These are phyloP conservation scores for Podila clonocystis DNA, from an alignment of 192 early-diverging fungal genomes.

Conservation along the genomic window DNA sequence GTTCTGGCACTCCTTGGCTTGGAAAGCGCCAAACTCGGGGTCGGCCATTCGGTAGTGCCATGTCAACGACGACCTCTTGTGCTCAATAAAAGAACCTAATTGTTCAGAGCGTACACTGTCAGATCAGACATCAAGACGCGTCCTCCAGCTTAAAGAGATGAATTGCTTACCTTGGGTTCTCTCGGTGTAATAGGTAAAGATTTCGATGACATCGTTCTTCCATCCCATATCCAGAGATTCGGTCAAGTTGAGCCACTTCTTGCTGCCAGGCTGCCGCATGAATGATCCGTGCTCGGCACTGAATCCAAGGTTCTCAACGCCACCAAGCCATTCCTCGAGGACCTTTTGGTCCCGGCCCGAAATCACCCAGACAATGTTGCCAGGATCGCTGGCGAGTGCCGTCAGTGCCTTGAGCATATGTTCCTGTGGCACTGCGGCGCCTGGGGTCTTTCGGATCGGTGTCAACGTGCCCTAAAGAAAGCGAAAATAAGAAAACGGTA, in stretches of 20 bases:
- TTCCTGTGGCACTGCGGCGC: slow-evolving; percentile 81
- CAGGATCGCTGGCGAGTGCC: slow-evolving; percentile 75
- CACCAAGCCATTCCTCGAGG: slow-evolving; percentile 87
- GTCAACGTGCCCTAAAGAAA: slow-evolving; percentile 87
- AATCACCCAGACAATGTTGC: slow-evolving; percentile 90
- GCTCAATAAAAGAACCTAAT: slow-evolving; percentile 83
- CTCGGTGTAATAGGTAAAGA: slow-evolving; percentile 96
- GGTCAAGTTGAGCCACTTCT: slow-evolving; percentile 79
- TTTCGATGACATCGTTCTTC: slow-evolving; percentile 93
- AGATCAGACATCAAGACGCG: not conserved
- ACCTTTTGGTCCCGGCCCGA: slow-evolving; percentile 90
- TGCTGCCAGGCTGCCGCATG: slow-evolving; percentile 80
- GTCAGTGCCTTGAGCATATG: slow-evolving; percentile 83
- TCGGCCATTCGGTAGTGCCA: slow-evolving; percentile 98
- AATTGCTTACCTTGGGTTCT: slow-evolving; percentile 80
- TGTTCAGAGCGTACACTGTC: not conserved
- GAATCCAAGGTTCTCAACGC: slow-evolving; percentile 79
- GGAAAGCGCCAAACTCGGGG: slow-evolving; percentile 94
- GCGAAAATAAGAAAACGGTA: slow-evolving; percentile 11
- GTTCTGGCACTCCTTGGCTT: slow-evolving; percentile 97
- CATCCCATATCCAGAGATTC: slow-evolving; percentile 87
- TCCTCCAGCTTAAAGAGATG: not conserved
- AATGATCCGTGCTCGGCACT: slow-evolving; percentile 98
- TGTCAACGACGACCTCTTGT: slow-evolving; percentile 92
- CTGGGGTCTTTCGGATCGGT: slow-evolving; percentile 87